Evolutionary conservation across 1,139 yeast genomes (phyloP).

Genomic region (Pichia sp.): DNA sequence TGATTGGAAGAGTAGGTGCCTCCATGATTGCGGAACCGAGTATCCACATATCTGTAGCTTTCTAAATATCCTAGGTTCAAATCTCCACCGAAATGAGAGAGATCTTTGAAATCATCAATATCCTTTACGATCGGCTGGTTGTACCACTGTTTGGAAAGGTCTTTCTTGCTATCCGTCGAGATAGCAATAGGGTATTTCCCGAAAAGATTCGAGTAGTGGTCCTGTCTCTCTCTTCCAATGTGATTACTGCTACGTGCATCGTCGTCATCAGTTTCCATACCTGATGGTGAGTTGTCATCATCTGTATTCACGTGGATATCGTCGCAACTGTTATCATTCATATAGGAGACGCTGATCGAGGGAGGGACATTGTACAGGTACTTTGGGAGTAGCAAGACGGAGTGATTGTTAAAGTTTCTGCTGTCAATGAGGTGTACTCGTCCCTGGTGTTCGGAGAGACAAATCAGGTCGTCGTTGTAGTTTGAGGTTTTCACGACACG

Average conservation of each 20-base stretch:
- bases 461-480: constrained; percentile 69
- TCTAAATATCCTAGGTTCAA: constrained; percentile 16
- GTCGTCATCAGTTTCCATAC: background rate
- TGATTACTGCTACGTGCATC: background rate
- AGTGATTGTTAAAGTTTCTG: constrained; percentile 67
- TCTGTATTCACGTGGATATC: too few species aligned
- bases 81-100: constrained; percentile 13
- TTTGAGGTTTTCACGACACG: constrained; percentile 68
- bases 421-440: constrained; percentile 80
- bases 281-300: background rate
- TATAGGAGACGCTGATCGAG: constrained; percentile 3
- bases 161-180: background rate
- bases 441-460: constrained; percentile 80
- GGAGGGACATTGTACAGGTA: constrained; percentile 20
- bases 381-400: constrained; percentile 58
- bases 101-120: constrained; percentile 20
- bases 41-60: constrained; percentile 11
- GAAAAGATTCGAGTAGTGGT: constrained; percentile 5
- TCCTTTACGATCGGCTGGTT: constrained; percentile 30
- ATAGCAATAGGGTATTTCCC: constrained; percentile 14
- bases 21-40: background rate
- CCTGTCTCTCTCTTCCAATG: background rate
- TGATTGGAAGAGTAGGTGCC: background rate
- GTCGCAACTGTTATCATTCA: background rate
- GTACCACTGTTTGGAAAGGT: constrained; percentile 10